Conservation (phyloP, 495 filamentous ascomycete genomes). For the Penicillium soppii region DNA sequence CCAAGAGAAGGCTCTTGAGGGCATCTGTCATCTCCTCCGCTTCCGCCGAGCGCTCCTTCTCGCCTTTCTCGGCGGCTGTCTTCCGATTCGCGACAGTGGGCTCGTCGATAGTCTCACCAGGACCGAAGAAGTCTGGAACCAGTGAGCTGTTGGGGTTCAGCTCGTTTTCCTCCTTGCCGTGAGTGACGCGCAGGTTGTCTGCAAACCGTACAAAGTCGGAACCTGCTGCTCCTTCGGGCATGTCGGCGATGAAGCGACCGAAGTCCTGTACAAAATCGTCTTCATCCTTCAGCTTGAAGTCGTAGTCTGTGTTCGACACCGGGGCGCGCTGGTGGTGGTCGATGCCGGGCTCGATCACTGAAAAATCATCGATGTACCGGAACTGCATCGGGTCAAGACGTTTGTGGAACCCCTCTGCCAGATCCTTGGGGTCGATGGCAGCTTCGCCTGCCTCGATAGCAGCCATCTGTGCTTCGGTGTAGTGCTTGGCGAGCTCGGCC, state of each 20-base stretch:
- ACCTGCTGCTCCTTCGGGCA: slow-evolving; percentile 45
- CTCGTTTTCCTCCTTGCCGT: slow-evolving; percentile 52
- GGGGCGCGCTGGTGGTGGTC: slow-evolving; percentile 61
- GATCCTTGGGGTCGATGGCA: slow-evolving; percentile 74
- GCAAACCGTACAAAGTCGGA: slow-evolving; percentile 47
- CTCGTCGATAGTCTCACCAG: slow-evolving; percentile 37
- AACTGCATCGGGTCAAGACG: slow-evolving; percentile 70
- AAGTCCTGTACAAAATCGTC: slow-evolving; percentile 57
- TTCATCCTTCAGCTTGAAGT: slow-evolving; percentile 58
- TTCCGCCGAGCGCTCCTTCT: slow-evolving; percentile 31
- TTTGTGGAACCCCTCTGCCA: slow-evolving; percentile 67
- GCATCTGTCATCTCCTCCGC: slow-evolving; percentile 52
- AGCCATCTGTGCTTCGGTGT: slow-evolving; percentile 77
- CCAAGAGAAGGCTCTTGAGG: slow-evolving; percentile 59
- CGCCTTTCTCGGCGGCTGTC: slow-evolving; percentile 34
- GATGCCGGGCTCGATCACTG: slow-evolving; percentile 68
- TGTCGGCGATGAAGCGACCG: slow-evolving; percentile 53
- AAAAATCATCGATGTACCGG: slow-evolving; percentile 84
- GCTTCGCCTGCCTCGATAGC: slow-evolving; percentile 84
- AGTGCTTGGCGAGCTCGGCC: slow-evolving; percentile 58
- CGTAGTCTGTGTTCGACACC: slow-evolving; percentile 57
- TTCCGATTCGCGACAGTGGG: slow-evolving; percentile 26
- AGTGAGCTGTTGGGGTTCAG: slow-evolving; percentile 44
- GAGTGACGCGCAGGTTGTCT: slow-evolving; percentile 48
- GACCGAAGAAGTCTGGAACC: slow-evolving; percentile 51